A percentile compares a stretch with the other conserved stretches of the same genome.
Evolutionary conservation across 1,284 basidiomycete genomes (phyloP).

Genomic region (Cryptococcus sp.): DNA sequence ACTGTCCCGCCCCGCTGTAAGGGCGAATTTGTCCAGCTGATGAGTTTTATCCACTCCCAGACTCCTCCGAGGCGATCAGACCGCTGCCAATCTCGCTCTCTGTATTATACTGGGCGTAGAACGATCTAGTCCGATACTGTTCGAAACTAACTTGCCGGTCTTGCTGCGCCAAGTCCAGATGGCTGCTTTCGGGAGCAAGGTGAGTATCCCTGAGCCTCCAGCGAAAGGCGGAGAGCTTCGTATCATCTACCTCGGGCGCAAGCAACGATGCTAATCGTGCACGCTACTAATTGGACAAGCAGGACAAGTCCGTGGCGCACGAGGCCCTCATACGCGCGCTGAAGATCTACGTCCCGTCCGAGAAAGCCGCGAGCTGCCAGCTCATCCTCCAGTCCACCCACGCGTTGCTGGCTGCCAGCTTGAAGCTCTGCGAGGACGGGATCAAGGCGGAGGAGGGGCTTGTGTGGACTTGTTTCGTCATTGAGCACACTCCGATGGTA

Average conservation of each 20-base stretch:
- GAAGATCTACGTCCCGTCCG: conserved; percentile 29
- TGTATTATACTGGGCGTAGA: conserved; percentile 39
- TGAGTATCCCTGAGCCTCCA: conserved; percentile 7
- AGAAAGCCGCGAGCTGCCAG: conserved; percentile 25
- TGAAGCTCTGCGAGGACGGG: conserved; percentile 22
- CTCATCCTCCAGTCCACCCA: conserved; percentile 36
- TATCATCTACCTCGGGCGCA: not conserved
- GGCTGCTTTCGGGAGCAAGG: conserved; percentile 26
- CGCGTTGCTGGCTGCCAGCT: conserved; percentile 27
- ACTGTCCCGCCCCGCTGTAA: not conserved
- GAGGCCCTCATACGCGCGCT: conserved; percentile 33
- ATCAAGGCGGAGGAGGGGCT: conserved; percentile 23
- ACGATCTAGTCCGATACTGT: conserved; percentile 20
- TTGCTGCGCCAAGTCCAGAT: conserved; percentile 35
- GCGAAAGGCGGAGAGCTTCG: not conserved
- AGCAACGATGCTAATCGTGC: not conserved
- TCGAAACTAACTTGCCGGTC: conserved; percentile 31
- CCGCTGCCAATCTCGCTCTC: conserved; percentile 24
- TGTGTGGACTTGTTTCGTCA: conserved; percentile 38
- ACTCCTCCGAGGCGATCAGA: conserved; percentile 18
- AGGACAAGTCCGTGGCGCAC: conserved; percentile 30
- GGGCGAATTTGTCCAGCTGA: not conserved
- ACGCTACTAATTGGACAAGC: not conserved
- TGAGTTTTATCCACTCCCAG: not conserved
- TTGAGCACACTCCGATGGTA: conserved; percentile 40